Conservation (phyloP, 306 rosid genomes). For the Vachellia pachyceras region DNA sequence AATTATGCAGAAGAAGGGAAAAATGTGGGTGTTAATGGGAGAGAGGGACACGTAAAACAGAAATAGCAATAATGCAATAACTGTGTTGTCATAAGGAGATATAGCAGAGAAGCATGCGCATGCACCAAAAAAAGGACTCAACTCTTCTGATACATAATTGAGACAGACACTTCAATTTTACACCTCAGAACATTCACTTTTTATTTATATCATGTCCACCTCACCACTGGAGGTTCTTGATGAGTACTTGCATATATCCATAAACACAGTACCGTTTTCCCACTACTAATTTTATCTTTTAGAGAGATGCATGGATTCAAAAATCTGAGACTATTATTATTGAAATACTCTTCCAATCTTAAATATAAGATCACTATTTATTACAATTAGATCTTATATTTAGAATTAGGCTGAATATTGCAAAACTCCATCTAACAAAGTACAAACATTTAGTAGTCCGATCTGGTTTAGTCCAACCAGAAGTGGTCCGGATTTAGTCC, state of each 20-base stretch:
- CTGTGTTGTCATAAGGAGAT: background rate
- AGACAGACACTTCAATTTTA: background rate
- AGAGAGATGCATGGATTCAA: background rate
- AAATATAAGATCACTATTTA: too few species aligned
- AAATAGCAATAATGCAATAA: conserved; percentile 17
- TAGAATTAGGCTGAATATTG: too few species aligned
- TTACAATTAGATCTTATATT: too few species aligned
- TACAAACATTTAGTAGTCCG: too few species aligned
- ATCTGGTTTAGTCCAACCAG: too few species aligned
- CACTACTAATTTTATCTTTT: background rate
- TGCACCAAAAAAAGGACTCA: background rate
- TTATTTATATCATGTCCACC: too few species aligned
- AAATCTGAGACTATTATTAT: background rate
- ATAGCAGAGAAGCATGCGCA: background rate
- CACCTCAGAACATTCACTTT: too few species aligned
- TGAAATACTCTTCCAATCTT: too few species aligned
- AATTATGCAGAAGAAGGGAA: background rate
- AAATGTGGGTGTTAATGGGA: background rate
- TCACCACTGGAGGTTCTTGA: too few species aligned
- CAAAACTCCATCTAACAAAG: too few species aligned
- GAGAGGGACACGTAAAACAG: conserved; percentile 5
- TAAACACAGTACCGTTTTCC: background rate
- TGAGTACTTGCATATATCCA: background rate
- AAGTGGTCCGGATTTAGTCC: too few species aligned
- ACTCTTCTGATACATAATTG: background rate